Conservation (phyloP, 176 grass and related monocot species). For the Pontederia crassipes region DNA sequence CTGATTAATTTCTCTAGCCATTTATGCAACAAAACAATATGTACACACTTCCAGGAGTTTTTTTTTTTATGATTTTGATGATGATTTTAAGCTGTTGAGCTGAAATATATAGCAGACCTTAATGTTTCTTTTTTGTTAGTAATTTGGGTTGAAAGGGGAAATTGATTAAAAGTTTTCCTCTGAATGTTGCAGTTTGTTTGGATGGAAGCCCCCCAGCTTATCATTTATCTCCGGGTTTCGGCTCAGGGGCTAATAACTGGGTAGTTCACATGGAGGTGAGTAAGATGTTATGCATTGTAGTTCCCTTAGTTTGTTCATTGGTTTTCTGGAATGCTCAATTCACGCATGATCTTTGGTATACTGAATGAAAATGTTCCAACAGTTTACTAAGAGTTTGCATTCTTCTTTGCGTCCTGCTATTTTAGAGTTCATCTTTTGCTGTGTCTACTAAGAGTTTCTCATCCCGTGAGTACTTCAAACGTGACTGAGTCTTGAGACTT, state of each 20-base stretch:
- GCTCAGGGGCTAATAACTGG: conserved; percentile 67
- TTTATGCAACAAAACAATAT: neutral
- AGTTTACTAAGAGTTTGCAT: no score
- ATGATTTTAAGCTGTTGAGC: no score
- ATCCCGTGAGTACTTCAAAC: no score
- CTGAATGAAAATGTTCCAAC: no score
- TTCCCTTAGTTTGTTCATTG: neutral
- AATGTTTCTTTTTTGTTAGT: neutral
- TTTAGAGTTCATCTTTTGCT: no score
- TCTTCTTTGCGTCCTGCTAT: no score
- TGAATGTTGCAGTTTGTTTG: conserved; percentile 47
- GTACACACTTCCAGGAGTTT: neutral
- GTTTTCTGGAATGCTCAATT: neutral
- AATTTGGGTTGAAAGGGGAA: neutral
- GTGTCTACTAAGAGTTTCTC: no score
- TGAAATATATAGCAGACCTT: neutral
- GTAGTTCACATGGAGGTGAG: conserved; percentile 64
- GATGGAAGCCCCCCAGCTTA: conserved; percentile 85
- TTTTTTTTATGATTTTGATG: neutral
- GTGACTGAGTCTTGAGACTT: no score
- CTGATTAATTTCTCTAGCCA: neutral
- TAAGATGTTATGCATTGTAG: conserved; percentile 3
- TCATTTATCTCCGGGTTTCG: conserved; percentile 56
- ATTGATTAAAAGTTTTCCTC: neutral
- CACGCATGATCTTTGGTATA: neutral